Percentiles rank a stretch among this genome's conserved stretches.
These are phyloP conservation scores for Murraya koenigii DNA, from an alignment of 345 rosid species.

Conservation along the genomic window DNA sequence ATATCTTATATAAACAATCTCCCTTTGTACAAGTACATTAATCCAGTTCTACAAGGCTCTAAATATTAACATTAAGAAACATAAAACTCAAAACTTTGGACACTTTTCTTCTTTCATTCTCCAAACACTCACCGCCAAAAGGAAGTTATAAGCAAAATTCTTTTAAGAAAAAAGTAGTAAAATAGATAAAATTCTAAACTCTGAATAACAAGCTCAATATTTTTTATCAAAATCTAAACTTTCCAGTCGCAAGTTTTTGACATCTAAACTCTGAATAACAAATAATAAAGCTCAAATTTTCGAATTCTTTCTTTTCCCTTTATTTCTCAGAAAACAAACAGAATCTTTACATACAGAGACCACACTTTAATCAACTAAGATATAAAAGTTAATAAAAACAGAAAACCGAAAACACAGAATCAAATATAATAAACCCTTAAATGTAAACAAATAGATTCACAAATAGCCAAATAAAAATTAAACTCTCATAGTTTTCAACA, in stretches of 20 bases:
- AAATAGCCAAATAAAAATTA: background rate
- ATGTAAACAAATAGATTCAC: background rate
- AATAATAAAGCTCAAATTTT: background rate
- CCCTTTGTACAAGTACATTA: background rate
- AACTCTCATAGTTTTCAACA: background rate
- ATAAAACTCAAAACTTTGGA: background rate
- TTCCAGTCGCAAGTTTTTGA: background rate
- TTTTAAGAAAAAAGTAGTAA: too few relatives aligned
- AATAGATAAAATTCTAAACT: background rate
- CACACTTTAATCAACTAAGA: background rate
- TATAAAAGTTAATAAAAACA: background rate
- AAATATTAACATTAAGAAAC: background rate
- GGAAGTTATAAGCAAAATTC: background rate
- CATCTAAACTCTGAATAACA: background rate
- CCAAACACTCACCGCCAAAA: background rate
- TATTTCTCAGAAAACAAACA: constrained; percentile 5
- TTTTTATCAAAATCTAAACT: background rate
- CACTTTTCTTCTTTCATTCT: background rate
- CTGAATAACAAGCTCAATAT: background rate
- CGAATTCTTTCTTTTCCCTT: background rate
- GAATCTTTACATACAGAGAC: background rate
- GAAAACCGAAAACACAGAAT: background rate
- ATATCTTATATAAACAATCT: background rate
- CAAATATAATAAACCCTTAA: background rate
- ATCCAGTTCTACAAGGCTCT: background rate